These are phyloP conservation scores for Lecanicillium sp. DNA, from an alignment of 2,329 filamentous ascomycete species.

Conservation along the genomic window DNA sequence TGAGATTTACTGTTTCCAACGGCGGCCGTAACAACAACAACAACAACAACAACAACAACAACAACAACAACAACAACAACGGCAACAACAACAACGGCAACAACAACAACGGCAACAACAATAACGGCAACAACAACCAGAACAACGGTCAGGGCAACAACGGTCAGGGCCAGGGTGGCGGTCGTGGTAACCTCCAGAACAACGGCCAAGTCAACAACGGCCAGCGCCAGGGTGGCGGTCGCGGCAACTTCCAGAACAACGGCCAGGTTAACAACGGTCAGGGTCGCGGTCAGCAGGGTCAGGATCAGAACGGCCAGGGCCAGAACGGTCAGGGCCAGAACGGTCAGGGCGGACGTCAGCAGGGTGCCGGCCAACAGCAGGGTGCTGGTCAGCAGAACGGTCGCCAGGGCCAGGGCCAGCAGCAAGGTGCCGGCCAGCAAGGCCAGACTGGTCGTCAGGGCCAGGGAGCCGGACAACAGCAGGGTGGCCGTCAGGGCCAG, in stretches of 20 bases:
- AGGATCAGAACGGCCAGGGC: constrained; percentile 6
- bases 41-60: constrained; percentile 14
- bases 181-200: constrained; percentile 13
- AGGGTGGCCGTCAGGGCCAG: constrained; percentile 9
- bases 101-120: constrained; percentile 20
- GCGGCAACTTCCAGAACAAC: constrained; percentile 12
- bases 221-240: constrained; percentile 5
- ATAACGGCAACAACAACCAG: constrained; percentile 13
- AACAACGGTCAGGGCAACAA: constrained; percentile 13
- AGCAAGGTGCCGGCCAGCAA: constrained; percentile 5
- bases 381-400: constrained; percentile 6
- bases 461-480: constrained; percentile 6
- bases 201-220: constrained; percentile 12
- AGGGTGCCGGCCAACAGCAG: constrained; percentile 4
- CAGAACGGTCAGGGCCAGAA: constrained; percentile 15
- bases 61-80: constrained; percentile 16
- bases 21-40: constrained; percentile 20
- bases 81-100: constrained; percentile 21
- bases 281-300: constrained; percentile 9
- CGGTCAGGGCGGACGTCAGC: constrained; percentile 17
- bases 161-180: background rate
- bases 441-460: constrained; percentile 14
- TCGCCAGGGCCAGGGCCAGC: constrained; percentile 10
- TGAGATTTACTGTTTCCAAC: constrained; percentile 48
- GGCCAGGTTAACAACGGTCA: constrained; percentile 12